These are phyloP conservation scores for Ceratocystis colombiana DNA, from an alignment of 2,329 filamentous ascomycete species.

Conservation along the genomic window DNA sequence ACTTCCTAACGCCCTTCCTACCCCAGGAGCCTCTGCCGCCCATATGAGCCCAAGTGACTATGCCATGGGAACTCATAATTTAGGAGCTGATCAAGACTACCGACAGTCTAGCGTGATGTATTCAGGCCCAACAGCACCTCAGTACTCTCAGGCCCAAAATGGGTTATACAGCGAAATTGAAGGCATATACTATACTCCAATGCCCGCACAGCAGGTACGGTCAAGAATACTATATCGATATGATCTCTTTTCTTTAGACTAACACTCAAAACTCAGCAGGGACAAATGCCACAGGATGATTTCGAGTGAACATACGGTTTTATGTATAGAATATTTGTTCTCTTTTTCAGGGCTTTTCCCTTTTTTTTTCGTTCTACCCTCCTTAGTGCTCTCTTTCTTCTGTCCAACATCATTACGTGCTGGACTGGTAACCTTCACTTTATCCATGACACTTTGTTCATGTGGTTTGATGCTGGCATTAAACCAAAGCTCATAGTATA, in stretches of 20 bases:
- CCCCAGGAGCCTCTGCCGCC: conserved; percentile 5
- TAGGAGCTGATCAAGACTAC: conserved; percentile 66
- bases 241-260: not conserved
- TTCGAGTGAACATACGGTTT: conserved; percentile 34
- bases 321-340: not conserved
- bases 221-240: not conserved
- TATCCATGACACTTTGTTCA: not conserved
- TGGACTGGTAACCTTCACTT: conserved; percentile 3
- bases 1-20: not conserved
- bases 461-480: not conserved
- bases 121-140: conserved; percentile 61
- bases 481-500: not conserved
- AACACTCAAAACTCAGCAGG: conserved; percentile 30
- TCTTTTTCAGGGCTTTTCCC: not conserved
- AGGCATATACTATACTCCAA: conserved; percentile 76
- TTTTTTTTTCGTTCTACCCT: not conserved
- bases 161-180: conserved; percentile 74
- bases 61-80: conserved; percentile 50
- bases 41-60: conserved; percentile 40
- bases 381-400: not conserved
- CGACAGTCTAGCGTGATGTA: conserved; percentile 67
- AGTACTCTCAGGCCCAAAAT: conserved; percentile 68
- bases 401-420: not conserved
- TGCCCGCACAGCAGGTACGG: conserved; percentile 73
- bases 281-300: conserved; percentile 39